Percentiles rank a stretch among this genome's conserved stretches.
phyloP scores from a whole-genome alignment of 441 rosid species.

The Gossypium gossypioides region DNA sequence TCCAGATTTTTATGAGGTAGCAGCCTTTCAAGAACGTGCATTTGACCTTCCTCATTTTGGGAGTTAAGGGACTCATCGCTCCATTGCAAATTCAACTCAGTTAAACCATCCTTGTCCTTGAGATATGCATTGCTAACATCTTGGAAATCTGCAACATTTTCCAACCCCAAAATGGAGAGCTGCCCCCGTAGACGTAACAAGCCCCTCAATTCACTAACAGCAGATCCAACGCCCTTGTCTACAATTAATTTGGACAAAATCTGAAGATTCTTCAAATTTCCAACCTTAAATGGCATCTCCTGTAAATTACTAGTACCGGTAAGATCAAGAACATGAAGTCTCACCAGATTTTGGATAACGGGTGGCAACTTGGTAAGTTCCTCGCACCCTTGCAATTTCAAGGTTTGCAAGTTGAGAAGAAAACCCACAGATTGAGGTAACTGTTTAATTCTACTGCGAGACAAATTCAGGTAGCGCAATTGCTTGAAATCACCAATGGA shows the following conservation, averaged over 20 bases:
- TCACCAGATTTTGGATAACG: background rate
- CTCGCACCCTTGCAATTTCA: slow-evolving; percentile 1
- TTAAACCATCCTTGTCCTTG: slow-evolving; percentile 14
- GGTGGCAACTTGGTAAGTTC: slow-evolving; percentile 14
- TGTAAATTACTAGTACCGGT: background rate
- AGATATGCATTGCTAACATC: slow-evolving; percentile 19
- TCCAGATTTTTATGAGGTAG: slow-evolving; percentile 14
- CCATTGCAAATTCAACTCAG: slow-evolving; percentile 16
- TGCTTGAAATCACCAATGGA: slow-evolving; percentile 12
- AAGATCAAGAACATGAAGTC: slow-evolving; percentile 15
- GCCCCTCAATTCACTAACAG: slow-evolving; percentile 13
- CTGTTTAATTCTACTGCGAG: background rate
- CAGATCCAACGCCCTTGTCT: slow-evolving; percentile 6
- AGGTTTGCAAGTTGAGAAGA: slow-evolving; percentile 10
- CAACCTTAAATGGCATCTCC: slow-evolving; percentile 6
- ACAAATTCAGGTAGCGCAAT: slow-evolving; percentile 15
- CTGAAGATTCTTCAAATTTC: slow-evolving; percentile 10
- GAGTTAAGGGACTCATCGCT: background rate
- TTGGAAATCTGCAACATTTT: slow-evolving; percentile 10
- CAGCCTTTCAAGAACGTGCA: slow-evolving; percentile 12
- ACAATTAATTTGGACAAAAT: slow-evolving; percentile 15
- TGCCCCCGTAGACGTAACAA: slow-evolving; percentile 12
- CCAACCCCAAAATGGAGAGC: slow-evolving; percentile 16
- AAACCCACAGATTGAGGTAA: slow-evolving; percentile 13
- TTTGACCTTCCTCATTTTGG: background rate